Evolutionary conservation across 352 stramenopile genomes (phyloP).

Genomic region (Globisporangium cystogenes): DNA sequence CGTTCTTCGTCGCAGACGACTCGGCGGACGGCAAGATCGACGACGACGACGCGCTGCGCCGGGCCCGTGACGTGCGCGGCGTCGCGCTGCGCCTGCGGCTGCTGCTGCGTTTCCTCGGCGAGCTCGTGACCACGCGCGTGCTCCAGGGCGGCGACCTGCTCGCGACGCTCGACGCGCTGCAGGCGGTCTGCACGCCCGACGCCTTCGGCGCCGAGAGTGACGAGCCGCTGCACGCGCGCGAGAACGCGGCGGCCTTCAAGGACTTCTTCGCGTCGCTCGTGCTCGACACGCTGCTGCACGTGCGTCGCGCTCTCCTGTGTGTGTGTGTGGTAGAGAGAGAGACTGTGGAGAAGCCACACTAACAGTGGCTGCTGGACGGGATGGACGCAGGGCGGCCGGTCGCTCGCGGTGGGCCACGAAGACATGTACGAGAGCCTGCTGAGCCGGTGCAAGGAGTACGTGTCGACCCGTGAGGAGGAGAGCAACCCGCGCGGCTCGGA

Average conservation of each 20-base stretch:
- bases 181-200: slow-evolving; percentile 54
- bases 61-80: slow-evolving; percentile 14
- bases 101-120: slow-evolving; percentile 56
- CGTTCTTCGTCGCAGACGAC: slow-evolving; percentile 31
- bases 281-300: slow-evolving; percentile 62
- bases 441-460: slow-evolving; percentile 68
- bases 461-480: slow-evolving; percentile 52
- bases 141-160: slow-evolving; percentile 61
- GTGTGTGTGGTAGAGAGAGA: too few species aligned
- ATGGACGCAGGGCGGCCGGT: slow-evolving; percentile 29
- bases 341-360: background rate
- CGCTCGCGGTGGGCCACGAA: slow-evolving; percentile 31
- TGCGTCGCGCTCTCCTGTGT: slow-evolving; percentile 9
- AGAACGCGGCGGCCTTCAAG: slow-evolving; percentile 65
- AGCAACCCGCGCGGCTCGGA: slow-evolving; percentile 44
- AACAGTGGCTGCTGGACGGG: background rate
- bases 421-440: slow-evolving; percentile 69
- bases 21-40: slow-evolving; percentile 14
- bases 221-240: slow-evolving; percentile 28
- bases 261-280: slow-evolving; percentile 72
- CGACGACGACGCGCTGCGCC: slow-evolving; percentile 29
- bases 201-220: slow-evolving; percentile 52
- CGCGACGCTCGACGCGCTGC: slow-evolving; percentile 48
- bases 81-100: slow-evolving; percentile 49
- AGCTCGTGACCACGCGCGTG: slow-evolving; percentile 52